Evolutionary conservation across 2,329 filamentous ascomycete genomes (phyloP).

Genomic region (Ilyonectria destructans): DNA sequence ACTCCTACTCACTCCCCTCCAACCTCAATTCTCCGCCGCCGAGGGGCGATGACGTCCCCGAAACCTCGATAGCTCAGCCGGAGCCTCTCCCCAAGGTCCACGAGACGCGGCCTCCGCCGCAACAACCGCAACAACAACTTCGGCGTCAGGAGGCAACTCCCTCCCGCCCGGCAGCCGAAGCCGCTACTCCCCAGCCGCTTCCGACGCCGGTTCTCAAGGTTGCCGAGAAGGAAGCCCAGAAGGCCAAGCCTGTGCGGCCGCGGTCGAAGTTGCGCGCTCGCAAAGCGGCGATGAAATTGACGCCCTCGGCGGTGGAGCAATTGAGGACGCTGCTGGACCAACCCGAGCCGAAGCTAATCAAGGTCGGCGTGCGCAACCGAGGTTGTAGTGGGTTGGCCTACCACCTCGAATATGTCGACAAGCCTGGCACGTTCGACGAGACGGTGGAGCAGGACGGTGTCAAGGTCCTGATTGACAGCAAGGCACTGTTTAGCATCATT

Average conservation of each 20-base stretch:
- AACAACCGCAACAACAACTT: constrained; percentile 38
- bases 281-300: constrained; percentile 93
- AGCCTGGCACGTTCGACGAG: constrained; percentile 90
- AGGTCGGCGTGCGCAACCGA: constrained; percentile 93
- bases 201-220: constrained; percentile 56
- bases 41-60: constrained; percentile 61
- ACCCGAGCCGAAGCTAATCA: constrained; percentile 92
- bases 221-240: constrained; percentile 78
- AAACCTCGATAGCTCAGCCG: constrained; percentile 65
- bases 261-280: constrained; percentile 70
- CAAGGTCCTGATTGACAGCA: constrained; percentile 95
- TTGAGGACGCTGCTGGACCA: constrained; percentile 84
- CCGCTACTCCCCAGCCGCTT: constrained; percentile 49
- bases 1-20: constrained; percentile 67
- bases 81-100: constrained; percentile 65
- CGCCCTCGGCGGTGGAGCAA: constrained; percentile 84
- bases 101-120: constrained; percentile 66
- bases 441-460: constrained; percentile 96
- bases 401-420: constrained; percentile 95
- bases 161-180: constrained; percentile 35
- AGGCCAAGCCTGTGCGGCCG: constrained; percentile 66
- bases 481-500: constrained; percentile 97
- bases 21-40: constrained; percentile 59
- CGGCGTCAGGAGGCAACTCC: constrained; percentile 36
- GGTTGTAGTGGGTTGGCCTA: constrained; percentile 96